A percentile compares a stretch with the other conserved stretches of the same genome.
phyloP scores from a whole-genome alignment of 1,284 basidiomycete species.

The Ganoderma meredithae region DNA sequence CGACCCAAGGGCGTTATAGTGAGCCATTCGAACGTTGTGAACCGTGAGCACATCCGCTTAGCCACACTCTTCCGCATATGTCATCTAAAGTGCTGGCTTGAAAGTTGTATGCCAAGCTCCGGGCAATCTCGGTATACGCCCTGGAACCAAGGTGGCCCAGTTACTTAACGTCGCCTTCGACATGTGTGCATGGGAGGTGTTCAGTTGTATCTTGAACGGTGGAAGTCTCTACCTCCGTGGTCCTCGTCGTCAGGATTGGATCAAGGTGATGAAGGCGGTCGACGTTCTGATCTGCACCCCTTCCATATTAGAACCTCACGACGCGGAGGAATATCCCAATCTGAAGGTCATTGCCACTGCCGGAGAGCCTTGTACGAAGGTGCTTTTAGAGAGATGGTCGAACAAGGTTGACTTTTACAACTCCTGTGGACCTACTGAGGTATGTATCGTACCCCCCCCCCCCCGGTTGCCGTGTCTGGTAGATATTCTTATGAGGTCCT shows the following conservation, averaged over 20 bases:
- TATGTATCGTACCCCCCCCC: conserved; percentile 11
- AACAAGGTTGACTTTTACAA: conserved; percentile 46
- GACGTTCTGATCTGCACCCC: conserved; percentile 62
- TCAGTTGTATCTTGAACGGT: conserved; percentile 58
- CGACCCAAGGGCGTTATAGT: conserved; percentile 61
- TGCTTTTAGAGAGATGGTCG: conserved; percentile 57
- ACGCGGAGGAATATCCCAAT: conserved; percentile 57
- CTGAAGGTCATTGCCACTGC: conserved; percentile 58
- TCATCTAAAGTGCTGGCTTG: not conserved
- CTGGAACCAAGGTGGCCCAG: conserved; percentile 57
- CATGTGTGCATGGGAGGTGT: conserved; percentile 65
- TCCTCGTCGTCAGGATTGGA: conserved; percentile 57
- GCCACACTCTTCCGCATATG: not conserved
- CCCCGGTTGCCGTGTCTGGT: not conserved
- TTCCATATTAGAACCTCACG: conserved; percentile 58
- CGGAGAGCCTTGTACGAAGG: conserved; percentile 62
- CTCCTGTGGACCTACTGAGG: conserved; percentile 55
- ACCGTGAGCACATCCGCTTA: conserved; percentile 46
- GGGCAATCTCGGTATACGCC: conserved; percentile 57
- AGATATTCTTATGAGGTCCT: too few species aligned
- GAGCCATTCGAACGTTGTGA: conserved; percentile 58
- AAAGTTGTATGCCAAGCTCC: conserved; percentile 56
- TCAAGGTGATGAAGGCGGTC: conserved; percentile 55
- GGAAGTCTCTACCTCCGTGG: conserved; percentile 58
- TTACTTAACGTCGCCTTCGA: conserved; percentile 64